phyloP scores from a whole-genome alignment of 176 grass and related monocot genomes.

The Aegilops sharonensis region DNA sequence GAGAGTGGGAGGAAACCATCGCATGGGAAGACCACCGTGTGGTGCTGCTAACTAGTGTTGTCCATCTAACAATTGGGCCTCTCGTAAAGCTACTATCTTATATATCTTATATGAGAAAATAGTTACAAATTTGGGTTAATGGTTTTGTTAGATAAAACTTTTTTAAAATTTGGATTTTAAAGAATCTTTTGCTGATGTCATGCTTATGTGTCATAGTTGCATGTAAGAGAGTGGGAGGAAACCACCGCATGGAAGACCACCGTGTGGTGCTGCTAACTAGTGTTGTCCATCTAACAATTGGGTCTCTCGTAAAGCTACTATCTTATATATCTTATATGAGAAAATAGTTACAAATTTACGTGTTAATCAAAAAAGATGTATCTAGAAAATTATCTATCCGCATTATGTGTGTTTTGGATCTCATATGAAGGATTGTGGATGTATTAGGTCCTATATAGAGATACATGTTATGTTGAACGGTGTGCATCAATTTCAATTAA shows the following conservation, averaged over 20 bases:
- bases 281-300: neutral
- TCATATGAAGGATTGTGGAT: neutral
- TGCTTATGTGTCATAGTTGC: too few relatives aligned
- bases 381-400: neutral
- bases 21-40: too few relatives aligned
- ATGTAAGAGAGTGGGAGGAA: too few relatives aligned
- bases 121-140: neutral
- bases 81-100: neutral
- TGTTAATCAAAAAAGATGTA: neutral
- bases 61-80: neutral
- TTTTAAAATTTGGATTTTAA: too few relatives aligned
- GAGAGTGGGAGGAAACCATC: too few relatives aligned
- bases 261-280: too few relatives aligned
- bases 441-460: neutral
- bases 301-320: neutral
- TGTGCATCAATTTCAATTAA: neutral
- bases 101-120: neutral
- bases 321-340: neutral
- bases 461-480: neutral
- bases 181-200: too few relatives aligned
- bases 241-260: too few relatives aligned
- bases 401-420: slow-evolving; percentile 1
- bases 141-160: too few relatives aligned
- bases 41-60: too few relatives aligned
- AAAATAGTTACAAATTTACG: neutral